Conservation (phyloP, 1,284 basidiomycete species). For the Dichomitus squalens region DNA sequence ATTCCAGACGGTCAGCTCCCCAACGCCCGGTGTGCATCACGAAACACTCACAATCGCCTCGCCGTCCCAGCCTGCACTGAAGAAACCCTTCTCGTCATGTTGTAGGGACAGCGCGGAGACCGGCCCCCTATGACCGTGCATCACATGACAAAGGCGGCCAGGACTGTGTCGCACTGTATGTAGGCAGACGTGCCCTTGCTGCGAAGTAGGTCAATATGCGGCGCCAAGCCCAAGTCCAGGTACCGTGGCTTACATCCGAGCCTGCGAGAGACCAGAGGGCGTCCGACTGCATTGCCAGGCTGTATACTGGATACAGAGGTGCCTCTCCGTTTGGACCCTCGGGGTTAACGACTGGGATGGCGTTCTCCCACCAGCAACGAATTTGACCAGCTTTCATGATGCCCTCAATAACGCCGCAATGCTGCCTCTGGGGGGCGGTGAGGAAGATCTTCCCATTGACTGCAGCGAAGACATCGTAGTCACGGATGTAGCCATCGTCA, state of each 20-base stretch:
- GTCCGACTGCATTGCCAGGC: conserved; percentile 87
- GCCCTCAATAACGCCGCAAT: conserved; percentile 90
- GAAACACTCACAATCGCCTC: conserved; percentile 73
- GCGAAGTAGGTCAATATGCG: conserved; percentile 9
- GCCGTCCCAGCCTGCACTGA: conserved; percentile 96
- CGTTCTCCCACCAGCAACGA: conserved; percentile 90
- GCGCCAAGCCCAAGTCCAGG: background rate
- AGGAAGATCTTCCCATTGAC: conserved; percentile 89
- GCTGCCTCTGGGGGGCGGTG: conserved; percentile 87
- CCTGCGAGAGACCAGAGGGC: conserved; percentile 90
- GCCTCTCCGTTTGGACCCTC: conserved; percentile 46
- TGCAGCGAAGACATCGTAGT: conserved; percentile 90
- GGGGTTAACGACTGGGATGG: conserved; percentile 37
- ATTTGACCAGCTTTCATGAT: conserved; percentile 90
- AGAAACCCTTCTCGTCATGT: conserved; percentile 81
- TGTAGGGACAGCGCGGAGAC: conserved; percentile 87
- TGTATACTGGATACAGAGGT: conserved; percentile 76
- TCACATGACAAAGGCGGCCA: conserved; percentile 76
- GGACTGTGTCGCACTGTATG: conserved; percentile 93
- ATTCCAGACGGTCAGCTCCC: background rate
- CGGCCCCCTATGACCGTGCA: conserved; percentile 76
- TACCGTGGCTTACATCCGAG: conserved; percentile 62
- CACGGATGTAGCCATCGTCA: conserved; percentile 91
- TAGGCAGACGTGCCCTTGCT: conserved; percentile 89
- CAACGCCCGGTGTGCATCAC: background rate